A percentile compares a stretch with the other conserved stretches of the same genome.
phyloP scores from a whole-genome alignment of 75 land plant genomes.

The Selaginella moellendorffii region DNA sequence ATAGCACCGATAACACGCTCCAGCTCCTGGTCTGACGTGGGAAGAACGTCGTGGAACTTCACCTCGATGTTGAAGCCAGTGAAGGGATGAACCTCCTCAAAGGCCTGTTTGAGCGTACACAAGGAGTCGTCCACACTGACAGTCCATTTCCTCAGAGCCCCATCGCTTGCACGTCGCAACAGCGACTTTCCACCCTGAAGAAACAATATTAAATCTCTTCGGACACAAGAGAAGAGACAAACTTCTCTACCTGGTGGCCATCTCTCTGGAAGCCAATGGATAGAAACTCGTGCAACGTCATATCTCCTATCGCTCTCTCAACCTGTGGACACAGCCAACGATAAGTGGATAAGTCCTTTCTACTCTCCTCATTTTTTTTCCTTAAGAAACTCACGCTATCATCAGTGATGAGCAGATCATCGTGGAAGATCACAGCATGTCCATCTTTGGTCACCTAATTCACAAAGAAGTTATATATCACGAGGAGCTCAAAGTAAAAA shows the following conservation, averaged over 20 bases:
- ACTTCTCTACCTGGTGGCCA: not conserved
- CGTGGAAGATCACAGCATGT: not conserved
- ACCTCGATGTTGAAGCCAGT: slow-evolving; percentile 84
- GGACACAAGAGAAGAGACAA: not conserved
- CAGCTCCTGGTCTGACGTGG: slow-evolving; percentile 35
- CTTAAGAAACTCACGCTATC: not conserved
- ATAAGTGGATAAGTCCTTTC: not conserved
- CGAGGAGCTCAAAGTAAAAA: not conserved
- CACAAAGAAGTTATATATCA: not conserved
- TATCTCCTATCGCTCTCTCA: slow-evolving; percentile 41
- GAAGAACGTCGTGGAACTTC: slow-evolving; percentile 56
- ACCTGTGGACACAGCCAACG: not conserved
- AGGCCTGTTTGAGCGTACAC: slow-evolving; percentile 65
- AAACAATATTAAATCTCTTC: not conserved
- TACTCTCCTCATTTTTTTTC: slow-evolving; percentile 4
- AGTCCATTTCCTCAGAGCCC: slow-evolving; percentile 39
- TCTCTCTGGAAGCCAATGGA: slow-evolving; percentile 48
- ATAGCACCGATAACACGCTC: slow-evolving; percentile 33
- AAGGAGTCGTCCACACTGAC: slow-evolving; percentile 55
- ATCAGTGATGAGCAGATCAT: slow-evolving; percentile 5
- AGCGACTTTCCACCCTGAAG: slow-evolving; percentile 42
- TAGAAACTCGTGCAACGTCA: slow-evolving; percentile 45
- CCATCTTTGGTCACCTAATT: slow-evolving; percentile 4
- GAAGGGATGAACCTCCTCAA: slow-evolving; percentile 43
- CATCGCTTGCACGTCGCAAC: slow-evolving; percentile 39